Conservation (phyloP, 768 basidiomycete genomes). For the Lentinula aciculospora region DNA sequence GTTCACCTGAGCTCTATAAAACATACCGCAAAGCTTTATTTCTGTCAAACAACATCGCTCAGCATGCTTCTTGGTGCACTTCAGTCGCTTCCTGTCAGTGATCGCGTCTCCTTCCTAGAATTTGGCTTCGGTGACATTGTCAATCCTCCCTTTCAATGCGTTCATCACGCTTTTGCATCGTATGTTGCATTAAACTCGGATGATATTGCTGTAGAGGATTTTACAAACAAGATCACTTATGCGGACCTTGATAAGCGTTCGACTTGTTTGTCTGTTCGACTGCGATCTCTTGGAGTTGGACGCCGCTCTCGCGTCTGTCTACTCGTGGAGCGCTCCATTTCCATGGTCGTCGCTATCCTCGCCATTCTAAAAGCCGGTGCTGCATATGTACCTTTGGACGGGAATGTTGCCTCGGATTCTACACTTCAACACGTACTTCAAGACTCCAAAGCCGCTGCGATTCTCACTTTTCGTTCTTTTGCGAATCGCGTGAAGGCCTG, state of each 20-base stretch:
- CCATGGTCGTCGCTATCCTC: conserved; percentile 47
- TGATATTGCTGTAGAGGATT: conserved; percentile 44
- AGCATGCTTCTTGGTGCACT: conserved; percentile 8
- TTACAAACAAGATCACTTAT: conserved; percentile 42
- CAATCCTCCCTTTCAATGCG: conserved; percentile 36
- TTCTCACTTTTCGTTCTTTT: conserved; percentile 39
- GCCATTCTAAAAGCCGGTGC: conserved; percentile 53
- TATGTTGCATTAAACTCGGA: conserved; percentile 36
- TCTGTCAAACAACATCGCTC: conserved; percentile 1
- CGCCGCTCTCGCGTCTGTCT: conserved; percentile 50
- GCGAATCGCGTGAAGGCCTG: conserved; percentile 25
- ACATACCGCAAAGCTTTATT: neutral
- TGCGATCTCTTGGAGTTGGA: conserved; percentile 36
- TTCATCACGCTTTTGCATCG: conserved; percentile 52
- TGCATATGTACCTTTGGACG: conserved; percentile 56
- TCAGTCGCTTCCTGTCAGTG: conserved; percentile 30
- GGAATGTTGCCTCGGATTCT: conserved; percentile 49
- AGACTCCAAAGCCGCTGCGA: conserved; percentile 37
- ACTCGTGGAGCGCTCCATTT: conserved; percentile 47
- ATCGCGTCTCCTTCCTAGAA: conserved; percentile 36
- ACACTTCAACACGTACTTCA: conserved; percentile 45
- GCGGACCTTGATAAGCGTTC: conserved; percentile 42
- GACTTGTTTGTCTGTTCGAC: conserved; percentile 37
- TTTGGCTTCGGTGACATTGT: conserved; percentile 37
- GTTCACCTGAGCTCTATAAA: neutral